Percentiles rank a stretch among this genome's conserved stretches.
Conservation (phyloP, 371 early-diverging fungal genomes). For the Mucor lusitanicus region DNA sequence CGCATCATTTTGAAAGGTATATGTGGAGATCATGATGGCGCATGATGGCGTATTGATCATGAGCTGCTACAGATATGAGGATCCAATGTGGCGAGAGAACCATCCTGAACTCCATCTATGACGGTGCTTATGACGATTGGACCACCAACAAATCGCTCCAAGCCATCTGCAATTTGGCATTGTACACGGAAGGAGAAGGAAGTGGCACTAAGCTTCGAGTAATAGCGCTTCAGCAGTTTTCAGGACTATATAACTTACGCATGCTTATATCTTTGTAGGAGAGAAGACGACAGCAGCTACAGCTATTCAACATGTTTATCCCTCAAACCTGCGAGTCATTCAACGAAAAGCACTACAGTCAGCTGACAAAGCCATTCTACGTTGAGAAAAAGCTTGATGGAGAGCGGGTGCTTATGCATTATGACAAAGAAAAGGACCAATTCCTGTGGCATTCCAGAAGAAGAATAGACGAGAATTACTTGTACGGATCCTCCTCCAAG, state of each 20-base stretch:
- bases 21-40: background rate
- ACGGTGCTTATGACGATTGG: constrained; percentile 41
- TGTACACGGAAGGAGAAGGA: background rate
- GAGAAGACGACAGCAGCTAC: background rate
- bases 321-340: background rate
- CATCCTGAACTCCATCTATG: constrained; percentile 37
- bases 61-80: constrained; percentile 54
- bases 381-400: constrained; percentile 84
- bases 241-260: background rate
- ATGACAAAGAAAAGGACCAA: constrained; percentile 39
- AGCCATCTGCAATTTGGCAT: background rate
- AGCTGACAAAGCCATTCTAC: constrained; percentile 50
- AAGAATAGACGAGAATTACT: constrained; percentile 4
- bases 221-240: background rate
- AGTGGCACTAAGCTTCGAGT: background rate
- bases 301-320: background rate
- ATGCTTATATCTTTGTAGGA: background rate
- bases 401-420: constrained; percentile 75
- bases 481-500: constrained; percentile 12
- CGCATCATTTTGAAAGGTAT: constrained; percentile 73
- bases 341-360: background rate
- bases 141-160: constrained; percentile 44
- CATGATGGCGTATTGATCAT: background rate
- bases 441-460: constrained; percentile 65
- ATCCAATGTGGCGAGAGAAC: constrained; percentile 73